Conservation (phyloP, 2,329 filamentous ascomycete species). For the Raffaelea ambrosiae region DNA sequence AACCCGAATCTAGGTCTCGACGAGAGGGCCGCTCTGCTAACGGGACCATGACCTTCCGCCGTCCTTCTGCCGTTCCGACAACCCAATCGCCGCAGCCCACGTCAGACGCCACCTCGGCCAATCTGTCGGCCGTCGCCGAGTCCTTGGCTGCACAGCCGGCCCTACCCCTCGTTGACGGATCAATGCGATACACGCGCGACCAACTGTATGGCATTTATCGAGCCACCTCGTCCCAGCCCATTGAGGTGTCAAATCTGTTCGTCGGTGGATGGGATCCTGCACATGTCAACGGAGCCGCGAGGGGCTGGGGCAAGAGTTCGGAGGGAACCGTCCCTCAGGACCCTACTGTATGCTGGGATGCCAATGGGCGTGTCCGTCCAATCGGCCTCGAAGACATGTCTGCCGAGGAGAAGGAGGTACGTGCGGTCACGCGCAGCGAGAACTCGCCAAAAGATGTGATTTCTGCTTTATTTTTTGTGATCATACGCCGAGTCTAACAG, state of each 20-base stretch:
- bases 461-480: constrained; percentile 4
- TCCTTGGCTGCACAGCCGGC: constrained; percentile 20
- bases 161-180: constrained; percentile 33
- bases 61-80: constrained; percentile 50
- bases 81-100: constrained; percentile 17
- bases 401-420: constrained; percentile 50
- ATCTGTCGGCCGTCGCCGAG: constrained; percentile 18
- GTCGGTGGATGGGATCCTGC: constrained; percentile 73
- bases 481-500: not conserved
- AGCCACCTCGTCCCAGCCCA: constrained; percentile 28
- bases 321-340: constrained; percentile 69
- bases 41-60: constrained; percentile 56
- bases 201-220: constrained; percentile 70
- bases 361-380: constrained; percentile 59
- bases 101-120: constrained; percentile 7
- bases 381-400: constrained; percentile 66
- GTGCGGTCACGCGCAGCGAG: constrained; percentile 17
- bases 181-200: constrained; percentile 66
- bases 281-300: constrained; percentile 54
- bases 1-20: constrained; percentile 43
- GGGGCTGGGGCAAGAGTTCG: constrained; percentile 68
- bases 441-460: too few relatives aligned
- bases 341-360: constrained; percentile 89
- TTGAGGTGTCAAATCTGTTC: constrained; percentile 60
- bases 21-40: constrained; percentile 50